phyloP scores from a whole-genome alignment of 2,329 filamentous ascomycete genomes.

The Aspergillus sp. region DNA sequence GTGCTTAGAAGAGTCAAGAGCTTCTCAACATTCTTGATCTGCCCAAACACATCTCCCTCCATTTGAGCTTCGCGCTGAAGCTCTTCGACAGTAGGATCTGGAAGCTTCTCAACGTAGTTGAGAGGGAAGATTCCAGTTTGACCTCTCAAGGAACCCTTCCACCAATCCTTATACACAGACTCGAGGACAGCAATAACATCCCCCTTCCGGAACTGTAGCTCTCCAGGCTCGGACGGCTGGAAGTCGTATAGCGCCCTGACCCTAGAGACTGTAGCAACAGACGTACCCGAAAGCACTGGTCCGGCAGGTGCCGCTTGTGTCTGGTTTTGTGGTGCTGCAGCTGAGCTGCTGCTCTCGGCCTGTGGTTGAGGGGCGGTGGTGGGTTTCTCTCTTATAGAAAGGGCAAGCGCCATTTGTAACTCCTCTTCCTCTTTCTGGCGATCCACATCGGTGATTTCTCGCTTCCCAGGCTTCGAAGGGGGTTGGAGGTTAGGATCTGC shows the following conservation, averaged over 20 bases:
- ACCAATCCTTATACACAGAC: conserved; percentile 99
- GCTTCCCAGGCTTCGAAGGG: conserved; percentile 91
- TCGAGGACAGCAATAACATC: conserved; percentile 97
- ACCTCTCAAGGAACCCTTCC: conserved; percentile 91
- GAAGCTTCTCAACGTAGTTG: conserved; percentile 97
- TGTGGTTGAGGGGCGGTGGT: conserved; percentile 37
- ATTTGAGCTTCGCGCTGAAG: conserved; percentile 93
- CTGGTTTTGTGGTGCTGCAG: conserved; percentile 37
- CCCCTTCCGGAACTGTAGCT: conserved; percentile 93
- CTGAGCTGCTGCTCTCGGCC: conserved; percentile 37
- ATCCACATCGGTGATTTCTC: conserved; percentile 83
- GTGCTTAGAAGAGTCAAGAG: conserved; percentile 88
- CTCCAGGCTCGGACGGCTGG: conserved; percentile 86
- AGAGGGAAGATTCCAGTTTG: conserved; percentile 97
- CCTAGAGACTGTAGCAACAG: conserved; percentile 91
- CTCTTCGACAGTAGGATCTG: conserved; percentile 92
- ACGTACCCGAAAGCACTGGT: conserved; percentile 75
- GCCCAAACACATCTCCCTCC: conserved; percentile 77
- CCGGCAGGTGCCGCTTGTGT: conserved; percentile 50
- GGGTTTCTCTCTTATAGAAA: conserved; percentile 85
- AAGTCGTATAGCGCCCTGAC: conserved; percentile 95
- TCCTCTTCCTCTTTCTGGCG: conserved; percentile 96
- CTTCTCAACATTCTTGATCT: conserved; percentile 77
- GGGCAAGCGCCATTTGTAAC: conserved; percentile 88
- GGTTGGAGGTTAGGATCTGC: conserved; percentile 85